Evolutionary conservation across 2,329 filamentous ascomycete genomes (phyloP).

Genomic region (Fusarium denticulatum): DNA sequence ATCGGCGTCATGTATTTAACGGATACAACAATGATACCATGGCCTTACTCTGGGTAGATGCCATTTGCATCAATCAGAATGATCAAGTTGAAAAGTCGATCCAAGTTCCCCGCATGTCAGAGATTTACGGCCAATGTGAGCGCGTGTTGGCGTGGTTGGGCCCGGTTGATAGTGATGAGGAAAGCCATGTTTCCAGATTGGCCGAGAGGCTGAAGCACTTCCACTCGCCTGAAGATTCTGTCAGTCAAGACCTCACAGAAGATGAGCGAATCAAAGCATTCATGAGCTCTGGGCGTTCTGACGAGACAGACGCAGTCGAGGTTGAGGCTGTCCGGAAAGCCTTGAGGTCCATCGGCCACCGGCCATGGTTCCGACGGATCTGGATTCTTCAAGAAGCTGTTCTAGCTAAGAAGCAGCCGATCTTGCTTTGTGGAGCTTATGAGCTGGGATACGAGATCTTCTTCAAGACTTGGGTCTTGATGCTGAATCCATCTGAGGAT

Average conservation of each 20-base stretch:
- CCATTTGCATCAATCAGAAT: slow-evolving; percentile 22
- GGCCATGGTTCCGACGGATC: slow-evolving; percentile 18
- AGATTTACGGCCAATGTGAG: slow-evolving; percentile 23
- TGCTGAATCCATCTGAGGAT: slow-evolving; percentile 1
- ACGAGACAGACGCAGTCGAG: fast-evolving
- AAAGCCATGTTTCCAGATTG: neutral
- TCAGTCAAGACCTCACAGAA: fast-evolving
- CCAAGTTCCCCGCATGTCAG: slow-evolving; percentile 21
- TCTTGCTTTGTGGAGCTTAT: neutral
- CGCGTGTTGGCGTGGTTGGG: slow-evolving; percentile 23
- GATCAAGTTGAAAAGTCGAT: slow-evolving; percentile 11
- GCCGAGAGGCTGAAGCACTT: neutral
- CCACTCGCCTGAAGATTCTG: fast-evolving
- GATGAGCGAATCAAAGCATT: neutral
- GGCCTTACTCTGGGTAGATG: slow-evolving; percentile 20
- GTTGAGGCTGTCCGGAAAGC: neutral
- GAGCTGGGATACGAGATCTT: slow-evolving; percentile 3
- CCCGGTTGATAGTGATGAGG: neutral
- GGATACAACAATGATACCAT: fast-evolving
- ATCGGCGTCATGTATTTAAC: fast-evolving
- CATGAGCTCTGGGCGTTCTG: neutral
- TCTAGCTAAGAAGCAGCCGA: neutral
- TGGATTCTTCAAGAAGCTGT: slow-evolving; percentile 29
- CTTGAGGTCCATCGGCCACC: neutral
- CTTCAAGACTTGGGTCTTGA: slow-evolving; percentile 13